Base-by-base conservation (phyloP, 805 yeast genomes). In the Lipomyces orientalis region DNA sequence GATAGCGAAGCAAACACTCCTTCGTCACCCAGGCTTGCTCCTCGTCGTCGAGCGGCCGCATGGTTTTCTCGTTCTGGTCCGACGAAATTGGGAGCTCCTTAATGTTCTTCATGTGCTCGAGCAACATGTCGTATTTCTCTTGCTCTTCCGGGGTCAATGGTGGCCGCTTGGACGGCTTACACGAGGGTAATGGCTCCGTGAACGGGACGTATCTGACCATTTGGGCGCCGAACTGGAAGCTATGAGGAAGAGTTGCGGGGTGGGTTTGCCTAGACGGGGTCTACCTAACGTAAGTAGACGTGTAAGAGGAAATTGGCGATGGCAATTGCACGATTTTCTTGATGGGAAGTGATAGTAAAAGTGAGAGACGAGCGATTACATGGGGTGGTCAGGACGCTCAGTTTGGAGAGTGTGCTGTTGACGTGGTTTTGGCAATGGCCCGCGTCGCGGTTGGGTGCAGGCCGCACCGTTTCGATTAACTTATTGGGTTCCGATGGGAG, bases 11-110 rank as follows among this genome's bases (percentile, higher is more conserved):
- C 66, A 95, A 83, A 77, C 99, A 95, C 77, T 95, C 99, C 74
- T 90, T 85, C 1, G 98, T 90, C 64, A 95, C 82, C 99, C 99
- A 95, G 0, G 97, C 89, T 77, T 87, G 90, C 78, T 95, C 99
- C 57, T 81, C 80, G 25, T 76, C 81, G 65, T 76, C 76, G 57
- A 83, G 75, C 1, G 83, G 79, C 54, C 76, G 76, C n/a, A 77
- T 77, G 1, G 77, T 76, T 29, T 78, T 78, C 39, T 79, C 76
- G 64, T 76, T 78, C 61, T 84, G 84, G 37, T 73, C 72, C 29
- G 73, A 60, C 25, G 73, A 79, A 12, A 79, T 75, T 1, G 90
- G 87, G 12, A 89, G 76, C 31, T 73, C 85, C n/a, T 66, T 67
- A 7, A 86, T 81, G 69, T 84, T 75, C 67, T 82, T 83, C 77